A percentile compares a stretch with the other conserved stretches of the same genome.
Evolutionary conservation across 2,329 filamentous ascomycete genomes (phyloP).

Genomic region (Epichloe bromicola): DNA sequence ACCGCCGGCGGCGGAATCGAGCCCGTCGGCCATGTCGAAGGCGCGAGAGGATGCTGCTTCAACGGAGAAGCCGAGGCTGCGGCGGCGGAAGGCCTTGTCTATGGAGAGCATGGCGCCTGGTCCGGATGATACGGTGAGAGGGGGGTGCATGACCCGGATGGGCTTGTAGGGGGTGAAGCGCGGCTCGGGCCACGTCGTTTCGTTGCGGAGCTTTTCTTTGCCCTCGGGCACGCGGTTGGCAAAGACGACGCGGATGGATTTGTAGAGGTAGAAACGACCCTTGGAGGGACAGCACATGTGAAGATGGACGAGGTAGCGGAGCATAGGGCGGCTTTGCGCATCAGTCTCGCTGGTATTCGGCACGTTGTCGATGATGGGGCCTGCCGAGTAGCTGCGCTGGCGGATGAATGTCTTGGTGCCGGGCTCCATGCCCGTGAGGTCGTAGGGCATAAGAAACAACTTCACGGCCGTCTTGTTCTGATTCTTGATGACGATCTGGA

Average conservation of each 20-base stretch:
- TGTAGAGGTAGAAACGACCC: constrained; percentile 81
- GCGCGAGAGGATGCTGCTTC: constrained; percentile 16
- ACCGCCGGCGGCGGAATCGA: constrained; percentile 8
- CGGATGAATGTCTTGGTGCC: constrained; percentile 93
- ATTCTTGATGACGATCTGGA: constrained; percentile 96
- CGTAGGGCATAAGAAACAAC: constrained; percentile 86
- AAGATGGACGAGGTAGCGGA: constrained; percentile 83
- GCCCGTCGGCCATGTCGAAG: constrained; percentile 23
- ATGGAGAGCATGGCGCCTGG: constrained; percentile 38
- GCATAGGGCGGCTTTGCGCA: constrained; percentile 46
- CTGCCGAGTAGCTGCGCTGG: constrained; percentile 83
- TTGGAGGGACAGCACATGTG: constrained; percentile 82
- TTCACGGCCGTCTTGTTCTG: constrained; percentile 98
- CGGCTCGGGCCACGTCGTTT: constrained; percentile 80
- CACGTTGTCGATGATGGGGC: constrained; percentile 63
- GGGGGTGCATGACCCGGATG: constrained; percentile 36
- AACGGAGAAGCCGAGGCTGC: constrained; percentile 39
- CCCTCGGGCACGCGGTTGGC: constrained; percentile 92
- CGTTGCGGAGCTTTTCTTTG: constrained; percentile 82
- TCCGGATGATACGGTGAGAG: constrained; percentile 22
- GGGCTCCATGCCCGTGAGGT: constrained; percentile 81
- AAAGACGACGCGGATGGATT: constrained; percentile 86
- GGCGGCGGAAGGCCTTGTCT: constrained; percentile 46
- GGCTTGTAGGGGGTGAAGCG: constrained; percentile 76
- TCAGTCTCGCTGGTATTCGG: constrained; percentile 18